Evolutionary conservation across 768 basidiomycete species (phyloP), one percentile per base, ranked within the genome.

Genomic region (Termitomyces sp.): DNA sequence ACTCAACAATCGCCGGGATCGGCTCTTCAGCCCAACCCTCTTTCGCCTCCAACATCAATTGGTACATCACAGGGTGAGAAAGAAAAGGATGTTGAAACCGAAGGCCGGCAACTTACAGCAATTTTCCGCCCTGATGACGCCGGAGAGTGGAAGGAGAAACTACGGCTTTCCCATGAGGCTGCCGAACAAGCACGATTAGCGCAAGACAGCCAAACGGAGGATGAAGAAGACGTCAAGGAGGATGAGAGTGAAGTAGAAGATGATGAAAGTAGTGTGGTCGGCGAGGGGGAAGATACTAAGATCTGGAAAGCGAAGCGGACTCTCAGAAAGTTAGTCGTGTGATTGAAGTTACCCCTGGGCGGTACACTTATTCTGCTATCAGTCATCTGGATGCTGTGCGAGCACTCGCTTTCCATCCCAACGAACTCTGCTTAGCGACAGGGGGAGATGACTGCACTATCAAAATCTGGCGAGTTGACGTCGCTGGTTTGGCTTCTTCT

Each of bases 361-460:
- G 59, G 62, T 53, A 53, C 59, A 32, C 61, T 65, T 63, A 64
- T 62, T 52, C 56, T 47, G 50, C 56, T 51, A 27, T 48, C 65
- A 96, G 94, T 71, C 97, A 99, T 72, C 78, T 99, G 60, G 96
- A 98, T 71, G 87, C 93, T 14, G 94, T 97, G 40, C 86, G 95
- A 53, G 88, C 92, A 7, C 77, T 98, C 24, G 87, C 91, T 0
- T 96, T 97, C 81, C 92, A 94, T 67, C 91, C 91, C 1, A 88
- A 78, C 36, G 91, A 93, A 62, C 74, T 93, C 44, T 88, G 88
- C 66, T 75, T 98, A 54, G 95, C 91, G n/a, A 93, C 90, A 46
- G 97, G 89, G 24, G 93, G 95, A 30, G 96, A 98, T 69, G 97
- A 99, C 69, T 91, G 85, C 69, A 95, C 93, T 7, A 87, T 98